Conservation (phyloP, 257 asterid genomes). For the Petunia axillaris region DNA sequence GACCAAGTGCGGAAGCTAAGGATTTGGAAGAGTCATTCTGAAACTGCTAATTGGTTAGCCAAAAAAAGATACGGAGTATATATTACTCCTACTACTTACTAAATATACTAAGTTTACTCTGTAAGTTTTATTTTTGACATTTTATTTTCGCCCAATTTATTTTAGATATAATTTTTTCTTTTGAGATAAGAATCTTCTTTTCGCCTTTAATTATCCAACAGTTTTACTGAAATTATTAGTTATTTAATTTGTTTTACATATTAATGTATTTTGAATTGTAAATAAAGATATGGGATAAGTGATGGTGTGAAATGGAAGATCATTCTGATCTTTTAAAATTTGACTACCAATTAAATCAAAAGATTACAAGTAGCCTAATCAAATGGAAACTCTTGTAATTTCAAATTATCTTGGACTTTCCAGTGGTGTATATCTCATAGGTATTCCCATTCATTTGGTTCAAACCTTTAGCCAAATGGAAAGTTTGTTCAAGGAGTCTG, state of each 20-base stretch:
- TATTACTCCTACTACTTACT: too few relatives aligned
- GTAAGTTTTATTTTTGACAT: neutral
- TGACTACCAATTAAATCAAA: neutral
- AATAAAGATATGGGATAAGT: too few relatives aligned
- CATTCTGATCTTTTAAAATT: neutral
- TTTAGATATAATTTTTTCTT: too few relatives aligned
- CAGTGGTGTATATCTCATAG: neutral
- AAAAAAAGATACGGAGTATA: neutral
- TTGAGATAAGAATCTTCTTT: too few relatives aligned
- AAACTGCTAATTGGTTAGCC: slow-evolving; percentile 20
- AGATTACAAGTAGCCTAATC: neutral
- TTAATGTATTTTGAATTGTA: too few relatives aligned
- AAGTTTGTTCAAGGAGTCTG: neutral
- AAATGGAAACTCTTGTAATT: neutral
- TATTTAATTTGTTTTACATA: too few relatives aligned
- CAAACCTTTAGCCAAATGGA: slow-evolving; percentile 4
- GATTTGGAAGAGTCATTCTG: slow-evolving; percentile 34
- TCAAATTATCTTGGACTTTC: neutral
- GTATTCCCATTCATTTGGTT: slow-evolving; percentile 11
- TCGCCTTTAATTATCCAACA: too few relatives aligned
- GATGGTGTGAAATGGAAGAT: too few relatives aligned
- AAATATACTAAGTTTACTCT: neutral
- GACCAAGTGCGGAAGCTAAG: neutral
- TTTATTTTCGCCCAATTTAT: neutral
- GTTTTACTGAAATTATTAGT: too few relatives aligned